A percentile compares a stretch with the other conserved stretches of the same genome.
These are phyloP conservation scores for Exophiala lecanii-corni DNA, from an alignment of 2,329 filamentous ascomycete species.

Conservation along the genomic window DNA sequence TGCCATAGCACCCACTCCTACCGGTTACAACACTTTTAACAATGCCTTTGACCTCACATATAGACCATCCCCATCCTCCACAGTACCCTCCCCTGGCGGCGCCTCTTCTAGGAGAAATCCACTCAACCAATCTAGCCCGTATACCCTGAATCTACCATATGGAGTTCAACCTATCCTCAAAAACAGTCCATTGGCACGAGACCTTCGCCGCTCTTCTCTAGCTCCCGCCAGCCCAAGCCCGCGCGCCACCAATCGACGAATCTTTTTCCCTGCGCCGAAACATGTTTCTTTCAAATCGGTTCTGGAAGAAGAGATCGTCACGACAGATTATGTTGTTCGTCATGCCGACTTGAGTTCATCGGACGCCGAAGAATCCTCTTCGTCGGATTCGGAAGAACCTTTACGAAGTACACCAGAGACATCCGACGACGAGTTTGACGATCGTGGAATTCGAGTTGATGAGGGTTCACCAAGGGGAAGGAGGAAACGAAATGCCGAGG, in stretches of 20 bases:
- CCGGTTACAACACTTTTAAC: slow-evolving; percentile 56
- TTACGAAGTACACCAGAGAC: slow-evolving; percentile 1
- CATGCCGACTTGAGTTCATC: slow-evolving; percentile 49
- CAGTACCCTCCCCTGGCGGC: slow-evolving; percentile 31
- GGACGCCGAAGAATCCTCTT: slow-evolving; percentile 17
- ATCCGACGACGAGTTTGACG: slow-evolving; percentile 2
- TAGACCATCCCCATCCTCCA: slow-evolving; percentile 35
- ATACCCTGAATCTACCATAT: slow-evolving; percentile 40
- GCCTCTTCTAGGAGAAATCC: slow-evolving; percentile 10
- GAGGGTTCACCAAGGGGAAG: slow-evolving; percentile 10
- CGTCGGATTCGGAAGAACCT: slow-evolving; percentile 14
- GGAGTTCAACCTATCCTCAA: slow-evolving; percentile 45
- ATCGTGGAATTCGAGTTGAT: slow-evolving; percentile 8
- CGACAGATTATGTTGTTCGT: slow-evolving; percentile 49
- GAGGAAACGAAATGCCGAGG: slow-evolving; percentile 17
- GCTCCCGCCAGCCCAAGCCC: slow-evolving; percentile 33
- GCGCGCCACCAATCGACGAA: slow-evolving; percentile 36
- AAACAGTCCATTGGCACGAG: slow-evolving; percentile 40
- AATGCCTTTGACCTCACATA: slow-evolving; percentile 52
- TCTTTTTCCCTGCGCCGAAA: slow-evolving; percentile 53
- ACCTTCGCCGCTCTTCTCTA: slow-evolving; percentile 35
- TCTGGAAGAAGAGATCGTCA: slow-evolving; percentile 57
- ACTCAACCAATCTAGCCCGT: slow-evolving; percentile 24
- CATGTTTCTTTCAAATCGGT: slow-evolving; percentile 53
- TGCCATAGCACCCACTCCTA: slow-evolving; percentile 48